A percentile compares a stretch with the other conserved stretches of the same genome.
phyloP scores from a whole-genome alignment of 345 rosid genomes.

The Eucalyptus microcorys region DNA sequence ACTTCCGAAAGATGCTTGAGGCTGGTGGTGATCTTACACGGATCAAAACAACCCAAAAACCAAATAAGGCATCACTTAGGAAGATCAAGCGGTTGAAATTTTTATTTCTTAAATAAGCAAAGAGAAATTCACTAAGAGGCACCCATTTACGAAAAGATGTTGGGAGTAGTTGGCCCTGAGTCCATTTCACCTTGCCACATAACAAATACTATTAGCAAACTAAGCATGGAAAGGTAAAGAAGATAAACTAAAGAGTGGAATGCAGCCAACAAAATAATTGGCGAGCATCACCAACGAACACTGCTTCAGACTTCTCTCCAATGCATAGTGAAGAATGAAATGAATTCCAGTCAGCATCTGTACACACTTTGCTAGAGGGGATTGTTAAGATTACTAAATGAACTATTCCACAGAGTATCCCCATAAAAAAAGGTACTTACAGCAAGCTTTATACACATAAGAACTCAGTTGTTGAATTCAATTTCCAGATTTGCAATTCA shows the following conservation, averaged over 20 bases:
- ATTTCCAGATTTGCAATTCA: neutral
- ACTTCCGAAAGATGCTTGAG: neutral
- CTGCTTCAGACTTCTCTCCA: constrained; percentile 33
- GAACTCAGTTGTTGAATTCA: neutral
- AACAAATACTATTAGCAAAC: neutral
- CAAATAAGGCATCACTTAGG: neutral
- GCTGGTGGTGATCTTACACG: neutral
- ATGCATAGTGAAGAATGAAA: constrained; percentile 75
- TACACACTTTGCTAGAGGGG: constrained; percentile 51
- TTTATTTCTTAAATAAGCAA: neutral
- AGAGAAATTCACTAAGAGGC: neutral
- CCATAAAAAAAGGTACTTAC: too few relatives aligned
- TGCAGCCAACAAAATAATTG: neutral
- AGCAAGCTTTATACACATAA: neutral
- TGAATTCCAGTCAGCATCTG: constrained; percentile 63
- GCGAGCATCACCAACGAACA: neutral
- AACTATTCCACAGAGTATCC: neutral
- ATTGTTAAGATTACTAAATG: neutral
- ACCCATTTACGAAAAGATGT: neutral
- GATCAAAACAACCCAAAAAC: neutral
- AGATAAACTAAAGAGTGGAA: neutral
- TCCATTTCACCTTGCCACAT: neutral
- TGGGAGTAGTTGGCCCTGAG: neutral
- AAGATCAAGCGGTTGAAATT: neutral
- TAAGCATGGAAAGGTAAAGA: neutral